Base-by-base conservation (phyloP, 257 asterid species). In the Solanum sparsipilum region DNA sequence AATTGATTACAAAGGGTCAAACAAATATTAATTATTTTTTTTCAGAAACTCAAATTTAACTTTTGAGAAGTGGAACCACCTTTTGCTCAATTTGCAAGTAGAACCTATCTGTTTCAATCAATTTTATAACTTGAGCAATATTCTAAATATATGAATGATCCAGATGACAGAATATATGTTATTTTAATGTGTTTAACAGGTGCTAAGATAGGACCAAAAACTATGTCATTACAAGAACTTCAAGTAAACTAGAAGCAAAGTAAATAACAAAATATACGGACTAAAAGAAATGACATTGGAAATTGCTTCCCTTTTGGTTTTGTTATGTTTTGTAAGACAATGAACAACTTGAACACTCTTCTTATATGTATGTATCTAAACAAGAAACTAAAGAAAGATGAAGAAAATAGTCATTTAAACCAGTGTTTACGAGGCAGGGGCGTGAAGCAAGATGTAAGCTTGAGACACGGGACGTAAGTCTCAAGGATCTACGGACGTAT, bases 21-120 rank as follows among this genome's bases (percentile, higher is more conserved):
- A 65, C 34, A 11, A 5, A 10, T 25, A 67, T 5, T 12, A 3
- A n/a, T 11, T 11, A 11, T 6, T 41, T 11, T 41, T 44, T 44
- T 41, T 41, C 16, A 5, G 25, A 35, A 34, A 34, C 81, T 73
- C n/a, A 52, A 73, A 74, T 18, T 75, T n/a, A 23, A 36, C 5
- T 36, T 11, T 73, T 73, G 82, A 73, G 6, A 20, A 73, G 16
- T 35, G 29, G 38, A 23, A 73, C 48, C 82, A 34, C 9, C 6
- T 20, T 73, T 75, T 78, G 18, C 31, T 2, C n/a, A 78, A 41
- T 78, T 78, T 48, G 41, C 83, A 75, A 75, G 83, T 39, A 39
- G n/a, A 36, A 13, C 21, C 34, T 5, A 29, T 39, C 56, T 38
- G 21, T 20, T 34, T 36, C 52, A 74, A 38, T 38, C 56, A 75